Conservation (phyloP, 441 rosid species). For the Manihot esculenta region DNA sequence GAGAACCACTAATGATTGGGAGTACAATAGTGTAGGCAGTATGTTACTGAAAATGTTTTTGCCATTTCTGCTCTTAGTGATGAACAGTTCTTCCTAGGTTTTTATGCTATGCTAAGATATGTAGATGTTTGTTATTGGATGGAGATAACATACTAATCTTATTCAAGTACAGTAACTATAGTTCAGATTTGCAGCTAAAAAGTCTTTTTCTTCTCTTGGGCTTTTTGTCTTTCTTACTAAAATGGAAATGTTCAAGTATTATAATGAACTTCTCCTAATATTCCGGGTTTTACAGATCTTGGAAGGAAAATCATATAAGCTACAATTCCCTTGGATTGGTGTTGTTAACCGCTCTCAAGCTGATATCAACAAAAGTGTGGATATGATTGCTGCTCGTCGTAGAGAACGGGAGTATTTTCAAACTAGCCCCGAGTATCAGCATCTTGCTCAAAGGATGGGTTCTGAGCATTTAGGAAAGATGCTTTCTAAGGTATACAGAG, state of each 20-base stretch:
- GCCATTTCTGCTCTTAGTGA: not conserved
- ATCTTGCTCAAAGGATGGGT: conserved; percentile 78
- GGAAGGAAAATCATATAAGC: conserved; percentile 83
- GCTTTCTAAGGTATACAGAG: conserved; percentile 74
- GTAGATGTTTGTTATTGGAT: not conserved
- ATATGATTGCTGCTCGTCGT: conserved; percentile 95
- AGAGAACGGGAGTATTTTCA: conserved; percentile 79
- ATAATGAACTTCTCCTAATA: conserved; percentile 14
- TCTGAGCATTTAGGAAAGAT: conserved; percentile 85
- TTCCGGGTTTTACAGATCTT: conserved; percentile 53
- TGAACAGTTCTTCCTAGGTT: not conserved
- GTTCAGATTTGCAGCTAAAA: not conserved
- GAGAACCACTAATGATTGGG: not conserved
- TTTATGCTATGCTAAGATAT: not conserved
- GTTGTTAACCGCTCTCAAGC: conserved; percentile 97
- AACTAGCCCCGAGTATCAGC: conserved; percentile 59
- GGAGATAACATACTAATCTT: not conserved
- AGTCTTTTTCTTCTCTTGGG: not conserved
- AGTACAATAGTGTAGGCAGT: not conserved
- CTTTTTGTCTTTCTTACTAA: conserved; percentile 5
- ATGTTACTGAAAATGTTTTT: not conserved
- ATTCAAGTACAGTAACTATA: not conserved
- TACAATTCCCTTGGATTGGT: conserved; percentile 89
- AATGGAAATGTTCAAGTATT: conserved; percentile 6
- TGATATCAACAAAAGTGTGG: conserved; percentile 92